A percentile compares a stretch with the other conserved stretches of the same genome.
Evolutionary conservation across 768 basidiomycete genomes (phyloP).

Genomic region (Aureoboletus auriporus): DNA sequence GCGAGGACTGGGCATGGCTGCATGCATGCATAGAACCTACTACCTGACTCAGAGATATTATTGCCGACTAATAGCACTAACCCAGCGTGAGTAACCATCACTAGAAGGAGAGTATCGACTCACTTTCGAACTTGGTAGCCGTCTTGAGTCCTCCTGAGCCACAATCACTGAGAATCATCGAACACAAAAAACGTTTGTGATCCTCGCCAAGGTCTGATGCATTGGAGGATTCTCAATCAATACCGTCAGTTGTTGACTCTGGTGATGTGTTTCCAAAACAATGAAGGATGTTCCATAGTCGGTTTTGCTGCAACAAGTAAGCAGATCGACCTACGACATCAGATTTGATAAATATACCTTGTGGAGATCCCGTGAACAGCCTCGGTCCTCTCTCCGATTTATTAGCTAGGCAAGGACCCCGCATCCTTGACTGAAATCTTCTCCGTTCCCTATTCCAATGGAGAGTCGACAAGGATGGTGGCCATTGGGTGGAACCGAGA

Average conservation of each 20-base stretch:
- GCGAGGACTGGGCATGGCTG: no score
- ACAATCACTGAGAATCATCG: slow-evolving; percentile 16
- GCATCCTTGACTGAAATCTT: neutral
- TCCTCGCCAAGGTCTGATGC: slow-evolving; percentile 4
- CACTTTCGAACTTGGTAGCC: neutral
- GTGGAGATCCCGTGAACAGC: slow-evolving; percentile 4
- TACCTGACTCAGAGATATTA: neutral
- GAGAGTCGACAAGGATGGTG: slow-evolving; percentile 10
- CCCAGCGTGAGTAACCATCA: neutral
- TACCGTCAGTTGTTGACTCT: slow-evolving; percentile 3
- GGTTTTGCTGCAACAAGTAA: slow-evolving; percentile 9
- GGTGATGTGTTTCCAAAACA: slow-evolving; percentile 3
- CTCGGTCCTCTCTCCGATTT: slow-evolving; percentile 6
- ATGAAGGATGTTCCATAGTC: slow-evolving; percentile 15
- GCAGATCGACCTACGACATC: neutral
- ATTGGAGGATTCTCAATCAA: slow-evolving; percentile 10
- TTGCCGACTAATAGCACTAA: neutral
- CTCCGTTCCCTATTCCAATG: slow-evolving; percentile 1
- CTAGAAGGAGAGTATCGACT: neutral
- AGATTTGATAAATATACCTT: neutral
- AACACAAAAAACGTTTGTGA: slow-evolving; percentile 6
- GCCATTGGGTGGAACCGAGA: slow-evolving; percentile 1
- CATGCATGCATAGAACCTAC: no score
- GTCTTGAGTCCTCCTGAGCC: slow-evolving; percentile 7
- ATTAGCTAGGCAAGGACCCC: neutral